Conservation (phyloP, 192 early-diverging fungal genomes). For the Phycomyces nitens region DNA sequence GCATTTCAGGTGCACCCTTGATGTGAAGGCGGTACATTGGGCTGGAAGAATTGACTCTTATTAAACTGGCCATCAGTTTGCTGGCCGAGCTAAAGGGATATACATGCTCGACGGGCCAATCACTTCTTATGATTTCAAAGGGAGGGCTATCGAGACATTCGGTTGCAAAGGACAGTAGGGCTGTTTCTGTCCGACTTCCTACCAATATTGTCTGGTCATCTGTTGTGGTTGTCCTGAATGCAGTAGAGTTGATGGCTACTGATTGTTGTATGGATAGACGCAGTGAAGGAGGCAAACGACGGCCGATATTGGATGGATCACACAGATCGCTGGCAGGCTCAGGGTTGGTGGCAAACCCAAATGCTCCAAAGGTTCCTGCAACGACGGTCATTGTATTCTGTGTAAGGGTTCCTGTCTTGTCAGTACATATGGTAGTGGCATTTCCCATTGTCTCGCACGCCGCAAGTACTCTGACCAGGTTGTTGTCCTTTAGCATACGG, state of each 20-base stretch:
- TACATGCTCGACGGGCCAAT: constrained; percentile 60
- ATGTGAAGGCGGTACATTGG: constrained; percentile 71
- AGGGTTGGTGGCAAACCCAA: constrained; percentile 45
- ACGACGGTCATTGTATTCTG: constrained; percentile 98
- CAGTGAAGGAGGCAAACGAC: constrained; percentile 38
- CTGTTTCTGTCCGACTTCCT: constrained; percentile 95
- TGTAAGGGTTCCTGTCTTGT: constrained; percentile 98
- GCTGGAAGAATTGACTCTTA: constrained; percentile 33
- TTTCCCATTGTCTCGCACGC: constrained; percentile 99
- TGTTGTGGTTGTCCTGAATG: constrained; percentile 51
- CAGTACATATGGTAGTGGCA: constrained; percentile 97
- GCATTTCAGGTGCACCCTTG: constrained; percentile 91
- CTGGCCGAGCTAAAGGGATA: constrained; percentile 88
- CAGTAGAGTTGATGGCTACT: constrained; percentile 82
- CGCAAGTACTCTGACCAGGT: constrained; percentile 90
- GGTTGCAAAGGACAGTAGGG: constrained; percentile 80
- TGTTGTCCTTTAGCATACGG: constrained; percentile 95
- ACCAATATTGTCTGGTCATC: constrained; percentile 56
- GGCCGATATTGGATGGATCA: constrained; percentile 44
- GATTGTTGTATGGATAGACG: constrained; percentile 62
- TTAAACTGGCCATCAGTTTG: constrained; percentile 89
- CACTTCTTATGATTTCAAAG: constrained; percentile 61
- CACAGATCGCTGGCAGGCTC: constrained; percentile 37
- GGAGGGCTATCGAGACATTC: constrained; percentile 53
- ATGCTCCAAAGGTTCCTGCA: constrained; percentile 72